Base-by-base conservation (phyloP, 257 asterid genomes). In the Datura wrightii region DNA sequence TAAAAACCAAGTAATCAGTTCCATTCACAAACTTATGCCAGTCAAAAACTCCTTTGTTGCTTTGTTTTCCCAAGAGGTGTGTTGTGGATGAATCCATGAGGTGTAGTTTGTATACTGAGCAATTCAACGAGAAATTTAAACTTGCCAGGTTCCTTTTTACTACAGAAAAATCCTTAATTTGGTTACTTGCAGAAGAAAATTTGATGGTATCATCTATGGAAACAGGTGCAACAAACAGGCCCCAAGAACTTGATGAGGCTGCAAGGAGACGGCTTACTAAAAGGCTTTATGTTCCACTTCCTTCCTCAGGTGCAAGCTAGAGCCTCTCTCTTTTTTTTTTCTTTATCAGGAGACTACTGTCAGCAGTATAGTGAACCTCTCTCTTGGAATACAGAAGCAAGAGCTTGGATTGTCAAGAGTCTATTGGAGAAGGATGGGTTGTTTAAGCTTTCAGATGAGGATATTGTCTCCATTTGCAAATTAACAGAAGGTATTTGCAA, bases 171-270 rank as follows among this genome's bases (percentile, higher is more conserved):
- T 78, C 19, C 42, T 31, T 15, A 52, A 8, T 15, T 52, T 78
- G 52, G 62, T 78, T 76, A 34, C 63, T 52, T 52, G 48, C 63
- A 14, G 48, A 14, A 52, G 82, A 52, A 78, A 78, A 78, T 52
- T 71, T 78, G 44, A 78, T 52, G 24, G 15, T 52, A 34, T 78
- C 42, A 31, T 78, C 52, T 34, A 52, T 78, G 63, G 48, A 76
- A 87, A 87, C 91, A 97, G 99, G 99, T 82, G 99, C 99, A 85
- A 95, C 99, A 62, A 97, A 97, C 86, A 92, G 98, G 86, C 98
- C 99, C 84, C 99, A 97, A 90, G 99, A 97, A 88, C 99, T 97
- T 81, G 99, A 95, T 83, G 98, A 97, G 86, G 98, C 99, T 82
- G 99, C 99, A 84, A 94, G 99, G 89, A 90, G 99, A 84, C 92